Evolutionary conservation across 306 rosid genomes (phyloP), one percentile per base, ranked within the genome.

Genomic region (Comarum palustre): DNA sequence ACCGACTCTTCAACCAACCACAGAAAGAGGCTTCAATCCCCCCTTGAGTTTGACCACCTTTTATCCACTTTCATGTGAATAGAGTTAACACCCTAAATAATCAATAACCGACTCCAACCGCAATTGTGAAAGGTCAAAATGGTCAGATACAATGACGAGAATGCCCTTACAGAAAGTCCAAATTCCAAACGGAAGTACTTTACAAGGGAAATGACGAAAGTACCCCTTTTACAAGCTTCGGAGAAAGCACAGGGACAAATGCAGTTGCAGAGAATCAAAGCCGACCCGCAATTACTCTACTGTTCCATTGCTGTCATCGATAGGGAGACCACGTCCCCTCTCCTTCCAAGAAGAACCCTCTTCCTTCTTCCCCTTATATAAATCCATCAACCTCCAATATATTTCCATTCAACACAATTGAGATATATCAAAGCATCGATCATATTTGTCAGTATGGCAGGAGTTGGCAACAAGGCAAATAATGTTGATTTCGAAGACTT

Each of bases 221-320:
- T 52, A 10, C 38, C 77, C 81, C 39, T 29, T 3, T 0, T 5
- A 50, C 73, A 32, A 77, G 73, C 36, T 82, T 90, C 90, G 54
- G 31, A 81, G 98, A 88, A 93, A 79, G 77, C 71, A 22, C 48
- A 2, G 20, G 16, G 36, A 55, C 8, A 27, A 9, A 15, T 43
- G 54, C 87, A 71, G 59, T 73, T 57, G 72, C 12, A 47, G 15
- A 75, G 87, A 80, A 86, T 84, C 85, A 82, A 77, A 72, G 86
- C 72, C 75, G 87, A 82, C 84, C 86, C 78, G 66, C 78, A 69
- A 78, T 77, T 78, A 82, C 78, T 67, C 68, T 36, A 24, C 71
- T 83, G 87, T 88, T 80, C 67, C 81, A 69, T 8, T 39, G 87
- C 88, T 87, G 97, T 91, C 90, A 89, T 69, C 20, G 51, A 51